Evolutionary conservation across 2,329 filamentous ascomycete genomes (phyloP).

Genomic region (Sporothrix protearum): DNA sequence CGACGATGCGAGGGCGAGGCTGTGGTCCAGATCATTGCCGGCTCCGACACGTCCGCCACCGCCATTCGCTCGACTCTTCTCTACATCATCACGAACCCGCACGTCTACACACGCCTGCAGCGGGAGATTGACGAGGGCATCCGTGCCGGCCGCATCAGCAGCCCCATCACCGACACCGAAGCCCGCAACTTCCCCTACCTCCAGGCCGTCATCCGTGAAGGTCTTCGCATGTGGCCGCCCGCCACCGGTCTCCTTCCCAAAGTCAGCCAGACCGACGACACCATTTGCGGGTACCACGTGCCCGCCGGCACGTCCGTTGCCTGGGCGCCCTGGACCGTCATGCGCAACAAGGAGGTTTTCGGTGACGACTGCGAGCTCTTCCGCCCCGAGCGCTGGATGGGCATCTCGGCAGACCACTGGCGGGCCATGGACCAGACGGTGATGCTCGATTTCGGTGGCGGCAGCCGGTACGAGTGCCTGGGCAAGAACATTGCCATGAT

Average conservation of each 20-base stretch:
- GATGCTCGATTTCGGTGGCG: conserved; percentile 42
- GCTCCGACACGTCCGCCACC: conserved; percentile 35
- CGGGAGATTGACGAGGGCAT: conserved; percentile 40
- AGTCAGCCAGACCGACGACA: conserved; percentile 39
- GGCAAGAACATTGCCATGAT: conserved; percentile 44
- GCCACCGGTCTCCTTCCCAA: conserved; percentile 35
- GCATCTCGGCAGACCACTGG: conserved; percentile 31
- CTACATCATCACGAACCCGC: conserved; percentile 31
- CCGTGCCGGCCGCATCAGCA: conserved; percentile 31
- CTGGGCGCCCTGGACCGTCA: conserved; percentile 32
- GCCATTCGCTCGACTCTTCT: conserved; percentile 32
- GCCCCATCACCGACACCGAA: conserved; percentile 39
- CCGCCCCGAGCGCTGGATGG: conserved; percentile 46
- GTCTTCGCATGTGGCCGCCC: conserved; percentile 46
- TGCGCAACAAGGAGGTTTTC: conserved; percentile 38
- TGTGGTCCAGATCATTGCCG: conserved; percentile 39
- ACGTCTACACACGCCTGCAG: conserved; percentile 30
- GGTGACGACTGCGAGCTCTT: conserved; percentile 42
- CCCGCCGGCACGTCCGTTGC: conserved; percentile 44
- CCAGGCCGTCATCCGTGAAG: conserved; percentile 50
- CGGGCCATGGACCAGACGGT: conserved; percentile 32
- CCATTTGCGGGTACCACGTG: conserved; percentile 40
- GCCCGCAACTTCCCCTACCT: conserved; percentile 44
- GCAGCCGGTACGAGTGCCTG: conserved; percentile 39
- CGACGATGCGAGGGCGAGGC: conserved; percentile 44